These are phyloP conservation scores for Tolypocladium tropicale DNA, from an alignment of 2,329 filamentous ascomycete genomes.

Conservation along the genomic window DNA sequence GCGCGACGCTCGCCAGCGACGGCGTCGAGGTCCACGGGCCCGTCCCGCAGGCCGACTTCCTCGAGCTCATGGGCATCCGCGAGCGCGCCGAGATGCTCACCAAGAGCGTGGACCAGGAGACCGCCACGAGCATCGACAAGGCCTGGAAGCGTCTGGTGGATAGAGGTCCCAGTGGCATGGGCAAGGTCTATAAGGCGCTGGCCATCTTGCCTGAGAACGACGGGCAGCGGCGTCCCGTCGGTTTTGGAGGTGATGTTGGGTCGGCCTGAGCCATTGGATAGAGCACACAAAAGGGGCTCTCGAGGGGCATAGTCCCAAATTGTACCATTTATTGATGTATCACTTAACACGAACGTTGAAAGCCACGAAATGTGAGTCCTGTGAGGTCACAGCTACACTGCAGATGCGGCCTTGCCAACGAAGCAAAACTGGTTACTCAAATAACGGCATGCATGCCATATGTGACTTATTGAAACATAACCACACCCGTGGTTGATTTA, in stretches of 20 bases:
- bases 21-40: constrained; percentile 89
- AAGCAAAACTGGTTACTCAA: too few species aligned
- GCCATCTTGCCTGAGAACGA: constrained; percentile 77
- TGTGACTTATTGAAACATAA: not conserved
- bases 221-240: constrained; percentile 67
- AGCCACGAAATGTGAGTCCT: not conserved
- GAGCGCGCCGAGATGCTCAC: constrained; percentile 64
- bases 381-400: not conserved
- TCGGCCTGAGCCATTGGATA: not conserved
- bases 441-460: not conserved
- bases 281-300: not conserved
- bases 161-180: constrained; percentile 76
- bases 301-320: not conserved
- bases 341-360: not conserved
- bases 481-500: too few species aligned
- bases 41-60: constrained; percentile 72
- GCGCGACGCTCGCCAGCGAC: constrained; percentile 62
- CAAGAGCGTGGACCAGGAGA: constrained; percentile 34
- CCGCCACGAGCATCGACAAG: constrained; percentile 52
- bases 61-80: constrained; percentile 71
- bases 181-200: constrained; percentile 86
- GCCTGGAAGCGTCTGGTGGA: constrained; percentile 82
- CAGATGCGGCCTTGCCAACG: too few species aligned
- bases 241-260: constrained; percentile 71
- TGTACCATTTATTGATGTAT: not conserved